These are phyloP conservation scores for Zygosaccharomyces bailii DNA, from an alignment of 805 yeast species.

Conservation along the genomic window DNA sequence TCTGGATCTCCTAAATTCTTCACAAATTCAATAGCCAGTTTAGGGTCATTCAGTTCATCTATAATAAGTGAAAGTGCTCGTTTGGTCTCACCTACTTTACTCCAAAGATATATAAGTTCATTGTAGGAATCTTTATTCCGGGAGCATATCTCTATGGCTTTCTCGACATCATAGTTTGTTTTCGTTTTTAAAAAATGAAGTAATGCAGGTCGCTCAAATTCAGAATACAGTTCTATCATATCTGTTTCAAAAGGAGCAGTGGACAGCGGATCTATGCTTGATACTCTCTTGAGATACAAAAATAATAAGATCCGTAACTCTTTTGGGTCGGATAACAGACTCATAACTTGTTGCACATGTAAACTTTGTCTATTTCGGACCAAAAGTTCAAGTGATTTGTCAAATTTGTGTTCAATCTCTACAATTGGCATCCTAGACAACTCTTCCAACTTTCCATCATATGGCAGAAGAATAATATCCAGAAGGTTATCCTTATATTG, in stretches of 20 bases:
- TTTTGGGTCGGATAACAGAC: constrained; percentile 40
- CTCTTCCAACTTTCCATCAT: constrained; percentile 35
- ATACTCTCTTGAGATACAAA: constrained; percentile 61
- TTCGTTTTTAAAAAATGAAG: constrained; percentile 59
- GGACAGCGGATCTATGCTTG: constrained; percentile 51
- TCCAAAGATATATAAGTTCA: constrained; percentile 78
- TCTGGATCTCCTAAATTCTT: constrained; percentile 63
- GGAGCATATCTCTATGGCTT: constrained; percentile 62
- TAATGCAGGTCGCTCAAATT: constrained; percentile 51
- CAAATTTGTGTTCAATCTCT: constrained; percentile 40
- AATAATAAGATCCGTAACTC: constrained; percentile 52
- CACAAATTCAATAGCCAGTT: constrained; percentile 77
- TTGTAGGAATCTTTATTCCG: constrained; percentile 45
- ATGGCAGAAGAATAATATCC: constrained; percentile 44
- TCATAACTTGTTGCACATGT: constrained; percentile 49
- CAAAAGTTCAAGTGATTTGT: constrained; percentile 49
- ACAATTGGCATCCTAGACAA: constrained; percentile 41
- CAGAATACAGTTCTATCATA: constrained; percentile 60
- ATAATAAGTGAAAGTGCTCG: constrained; percentile 76
- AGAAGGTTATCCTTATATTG: constrained; percentile 50
- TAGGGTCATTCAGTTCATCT: constrained; percentile 73
- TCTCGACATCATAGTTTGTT: constrained; percentile 61
- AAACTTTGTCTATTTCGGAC: constrained; percentile 66
- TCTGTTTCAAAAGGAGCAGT: constrained; percentile 61
- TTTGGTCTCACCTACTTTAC: constrained; percentile 74